Evolutionary conservation across 257 asterid species (phyloP).

Genomic region (Ophiorrhiza pumila): DNA sequence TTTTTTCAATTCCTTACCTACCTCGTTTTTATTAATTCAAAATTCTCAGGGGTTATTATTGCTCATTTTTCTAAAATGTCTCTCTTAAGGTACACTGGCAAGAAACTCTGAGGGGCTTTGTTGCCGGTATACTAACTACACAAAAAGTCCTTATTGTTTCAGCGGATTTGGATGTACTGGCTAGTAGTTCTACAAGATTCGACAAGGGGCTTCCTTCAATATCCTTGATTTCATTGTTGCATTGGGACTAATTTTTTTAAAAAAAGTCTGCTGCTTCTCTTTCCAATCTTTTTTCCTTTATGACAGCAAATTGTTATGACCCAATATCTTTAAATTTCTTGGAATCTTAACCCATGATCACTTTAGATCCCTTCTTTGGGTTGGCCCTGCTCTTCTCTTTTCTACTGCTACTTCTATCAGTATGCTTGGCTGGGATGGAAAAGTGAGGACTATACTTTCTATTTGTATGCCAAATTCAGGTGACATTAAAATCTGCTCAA

Average conservation of each 20-base stretch:
- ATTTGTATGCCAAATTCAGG: conserved; percentile 97
- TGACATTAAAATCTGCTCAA: conserved; percentile 28
- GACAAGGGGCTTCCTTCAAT: conserved; percentile 98
- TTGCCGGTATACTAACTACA: conserved; percentile 94
- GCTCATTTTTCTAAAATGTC: neutral
- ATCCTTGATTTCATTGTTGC: conserved; percentile 54
- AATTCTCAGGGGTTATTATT: neutral
- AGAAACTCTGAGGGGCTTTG: conserved; percentile 96
- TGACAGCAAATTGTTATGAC: neutral
- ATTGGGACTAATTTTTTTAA: neutral
- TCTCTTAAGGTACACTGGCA: conserved; percentile 89
- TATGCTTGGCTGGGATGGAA: conserved; percentile 99
- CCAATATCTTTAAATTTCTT: conserved; percentile 21
- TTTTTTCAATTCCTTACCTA: neutral
- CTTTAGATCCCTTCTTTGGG: conserved; percentile 98
- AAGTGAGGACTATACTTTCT: conserved; percentile 91
- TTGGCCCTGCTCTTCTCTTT: conserved; percentile 98
- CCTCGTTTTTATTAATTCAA: neutral
- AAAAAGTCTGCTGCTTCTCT: neutral
- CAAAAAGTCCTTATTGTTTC: conserved; percentile 83
- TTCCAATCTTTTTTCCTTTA: conserved; percentile 7
- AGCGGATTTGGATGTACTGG: conserved; percentile 81
- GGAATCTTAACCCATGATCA: conserved; percentile 60
- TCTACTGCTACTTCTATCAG: conserved; percentile 86
- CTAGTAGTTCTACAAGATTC: conserved; percentile 75